phyloP scores from a whole-genome alignment of 441 rosid species.

The Mallotus repandus region DNA sequence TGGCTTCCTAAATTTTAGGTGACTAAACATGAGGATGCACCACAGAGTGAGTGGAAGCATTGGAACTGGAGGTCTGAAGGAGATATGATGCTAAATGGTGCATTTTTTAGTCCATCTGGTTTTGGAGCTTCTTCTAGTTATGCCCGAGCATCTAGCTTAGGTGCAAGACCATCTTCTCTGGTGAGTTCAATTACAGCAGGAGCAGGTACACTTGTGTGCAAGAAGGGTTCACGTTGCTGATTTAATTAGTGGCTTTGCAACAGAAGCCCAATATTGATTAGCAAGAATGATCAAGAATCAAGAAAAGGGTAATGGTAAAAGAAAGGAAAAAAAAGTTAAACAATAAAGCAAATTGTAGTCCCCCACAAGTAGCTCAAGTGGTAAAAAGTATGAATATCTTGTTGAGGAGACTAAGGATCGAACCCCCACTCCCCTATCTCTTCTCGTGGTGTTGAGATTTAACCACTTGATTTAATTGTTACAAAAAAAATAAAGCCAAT shows the following conservation, averaged over 20 bases:
- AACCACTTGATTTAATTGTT: too few species aligned
- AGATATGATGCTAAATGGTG: constrained; percentile 60
- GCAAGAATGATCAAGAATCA: background rate
- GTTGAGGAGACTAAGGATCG: too few species aligned
- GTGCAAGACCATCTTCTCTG: constrained; percentile 56
- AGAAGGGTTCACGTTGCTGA: constrained; percentile 45
- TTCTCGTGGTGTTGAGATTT: too few species aligned
- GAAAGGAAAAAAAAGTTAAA: background rate
- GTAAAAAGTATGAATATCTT: too few species aligned
- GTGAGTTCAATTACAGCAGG: constrained; percentile 49
- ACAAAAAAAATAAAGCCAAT: background rate
- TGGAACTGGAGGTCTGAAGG: constrained; percentile 84
- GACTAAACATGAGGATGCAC: constrained; percentile 57
- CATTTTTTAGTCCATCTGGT: constrained; percentile 59
- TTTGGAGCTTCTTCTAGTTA: constrained; percentile 56
- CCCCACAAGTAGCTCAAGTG: too few species aligned
- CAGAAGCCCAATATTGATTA: background rate
- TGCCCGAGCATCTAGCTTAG: constrained; percentile 64
- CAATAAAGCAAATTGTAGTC: constrained; percentile 2
- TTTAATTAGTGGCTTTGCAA: constrained; percentile 8
- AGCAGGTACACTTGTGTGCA: constrained; percentile 63
- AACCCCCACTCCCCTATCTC: too few species aligned
- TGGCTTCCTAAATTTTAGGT: constrained; percentile 33
- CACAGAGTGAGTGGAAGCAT: constrained; percentile 42
- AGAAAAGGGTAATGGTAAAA: constrained; percentile 5